Percentiles rank a stretch among this genome's conserved stretches.
Evolutionary conservation across 345 rosid genomes (phyloP).

Genomic region (Barbarea vulgaris): DNA sequence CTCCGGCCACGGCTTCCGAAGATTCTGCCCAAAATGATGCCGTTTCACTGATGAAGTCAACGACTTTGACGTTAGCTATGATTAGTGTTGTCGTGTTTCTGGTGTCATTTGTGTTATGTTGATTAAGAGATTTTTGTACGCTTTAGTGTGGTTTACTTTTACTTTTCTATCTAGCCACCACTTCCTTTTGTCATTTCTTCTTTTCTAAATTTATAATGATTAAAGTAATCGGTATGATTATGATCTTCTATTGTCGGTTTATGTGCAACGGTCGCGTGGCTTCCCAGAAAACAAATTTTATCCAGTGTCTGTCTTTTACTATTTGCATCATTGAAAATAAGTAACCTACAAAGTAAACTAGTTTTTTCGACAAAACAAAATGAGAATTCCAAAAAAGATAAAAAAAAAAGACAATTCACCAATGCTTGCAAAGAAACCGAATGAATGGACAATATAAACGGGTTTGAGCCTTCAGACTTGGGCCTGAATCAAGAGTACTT

Average conservation of each 20-base stretch:
- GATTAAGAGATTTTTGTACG: not conserved
- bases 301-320: not conserved
- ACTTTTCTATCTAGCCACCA: not conserved
- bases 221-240: conserved; percentile 11
- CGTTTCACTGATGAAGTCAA: not conserved
- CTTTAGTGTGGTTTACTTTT: conserved; percentile 9
- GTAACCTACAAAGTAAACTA: not conserved
- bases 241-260: conserved; percentile 6
- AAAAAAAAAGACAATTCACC: not conserved
- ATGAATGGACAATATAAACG: not conserved
- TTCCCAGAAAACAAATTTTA: not conserved
- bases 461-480: not conserved
- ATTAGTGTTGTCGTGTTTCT: conserved; percentile 1
- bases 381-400: not conserved
- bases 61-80: not conserved
- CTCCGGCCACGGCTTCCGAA: conserved; percentile 12
- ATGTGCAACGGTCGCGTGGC: conserved; percentile 20
- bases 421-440: not conserved
- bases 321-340: not conserved
- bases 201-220: not conserved
- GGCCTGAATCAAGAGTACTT: conserved; percentile 5
- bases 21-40: conserved; percentile 15
- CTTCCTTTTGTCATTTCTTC: not conserved
- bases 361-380: not conserved
- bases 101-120: not conserved